A percentile compares a stretch with the other conserved stretches of the same genome.
These are phyloP conservation scores for Alternaria triticina DNA, from an alignment of 2,329 filamentous ascomycete genomes.

Conservation along the genomic window DNA sequence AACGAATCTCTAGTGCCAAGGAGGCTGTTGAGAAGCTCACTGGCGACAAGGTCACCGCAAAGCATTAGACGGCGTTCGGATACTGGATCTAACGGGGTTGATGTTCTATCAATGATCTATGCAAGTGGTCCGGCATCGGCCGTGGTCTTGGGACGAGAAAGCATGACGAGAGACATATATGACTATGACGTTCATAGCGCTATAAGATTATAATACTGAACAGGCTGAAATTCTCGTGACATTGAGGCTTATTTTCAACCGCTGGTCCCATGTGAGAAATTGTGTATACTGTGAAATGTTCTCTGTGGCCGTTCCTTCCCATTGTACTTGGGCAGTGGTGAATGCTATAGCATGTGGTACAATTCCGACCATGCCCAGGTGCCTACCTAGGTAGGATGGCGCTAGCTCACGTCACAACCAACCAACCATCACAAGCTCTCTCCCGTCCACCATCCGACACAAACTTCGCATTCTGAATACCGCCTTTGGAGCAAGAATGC, in stretches of 20 bases:
- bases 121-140: slow-evolving; percentile 2
- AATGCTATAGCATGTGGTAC: not conserved
- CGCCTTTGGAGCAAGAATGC: not conserved
- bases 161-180: not conserved
- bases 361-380: too few species aligned
- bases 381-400: not conserved
- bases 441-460: not conserved
- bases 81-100: slow-evolving; percentile 7
- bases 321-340: not conserved
- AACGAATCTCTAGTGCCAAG: slow-evolving; percentile 61
- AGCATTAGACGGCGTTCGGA: slow-evolving; percentile 60
- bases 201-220: slow-evolving; percentile 15
- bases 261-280: not conserved
- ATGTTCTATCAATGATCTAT: slow-evolving; percentile 7
- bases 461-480: not conserved
- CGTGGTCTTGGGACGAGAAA: not conserved
- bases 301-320: not conserved
- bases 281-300: not conserved
- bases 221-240: not conserved
- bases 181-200: not conserved
- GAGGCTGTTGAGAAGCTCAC: slow-evolving; percentile 70
- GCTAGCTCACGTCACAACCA: slow-evolving; percentile 13
- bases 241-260: not conserved
- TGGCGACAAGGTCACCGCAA: slow-evolving; percentile 67
- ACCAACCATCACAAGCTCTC: not conserved